These are phyloP conservation scores for Fusarium siculi DNA, from an alignment of 2,329 filamentous ascomycete species.

Conservation along the genomic window DNA sequence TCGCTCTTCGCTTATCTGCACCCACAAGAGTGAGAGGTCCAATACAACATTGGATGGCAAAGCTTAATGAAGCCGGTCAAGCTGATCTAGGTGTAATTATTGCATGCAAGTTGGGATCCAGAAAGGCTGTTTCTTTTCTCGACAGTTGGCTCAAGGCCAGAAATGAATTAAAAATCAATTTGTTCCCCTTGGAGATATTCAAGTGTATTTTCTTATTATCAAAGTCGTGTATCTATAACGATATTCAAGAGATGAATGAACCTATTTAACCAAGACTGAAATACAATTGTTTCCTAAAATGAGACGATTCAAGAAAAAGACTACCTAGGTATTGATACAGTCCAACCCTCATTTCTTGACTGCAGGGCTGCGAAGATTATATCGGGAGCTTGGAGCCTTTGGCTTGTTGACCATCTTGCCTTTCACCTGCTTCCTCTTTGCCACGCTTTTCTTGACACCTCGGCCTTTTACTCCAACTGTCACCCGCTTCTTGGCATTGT, in stretches of 20 bases:
- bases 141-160: not conserved
- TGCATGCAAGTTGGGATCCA: not conserved
- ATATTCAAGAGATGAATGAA: not conserved
- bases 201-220: not conserved
- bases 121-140: not conserved
- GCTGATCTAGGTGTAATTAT: not conserved
- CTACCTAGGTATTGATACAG: not conserved
- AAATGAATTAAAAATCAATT: not conserved
- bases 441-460: not conserved
- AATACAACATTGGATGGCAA: not conserved
- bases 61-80: not conserved
- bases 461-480: not conserved
- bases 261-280: not conserved
- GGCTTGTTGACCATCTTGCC: not conserved
- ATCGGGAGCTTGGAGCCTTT: not conserved
- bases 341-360: not conserved
- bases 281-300: too few relatives aligned
- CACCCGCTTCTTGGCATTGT: not conserved
- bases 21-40: not conserved
- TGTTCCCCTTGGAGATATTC: not conserved
- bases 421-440: not conserved
- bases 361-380: not conserved
- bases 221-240: not conserved
- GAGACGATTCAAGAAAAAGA: not conserved
- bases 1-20: conserved; percentile 17